phyloP scores from a whole-genome alignment of 1,284 basidiomycete species.

The Puccinia coronata region DNA sequence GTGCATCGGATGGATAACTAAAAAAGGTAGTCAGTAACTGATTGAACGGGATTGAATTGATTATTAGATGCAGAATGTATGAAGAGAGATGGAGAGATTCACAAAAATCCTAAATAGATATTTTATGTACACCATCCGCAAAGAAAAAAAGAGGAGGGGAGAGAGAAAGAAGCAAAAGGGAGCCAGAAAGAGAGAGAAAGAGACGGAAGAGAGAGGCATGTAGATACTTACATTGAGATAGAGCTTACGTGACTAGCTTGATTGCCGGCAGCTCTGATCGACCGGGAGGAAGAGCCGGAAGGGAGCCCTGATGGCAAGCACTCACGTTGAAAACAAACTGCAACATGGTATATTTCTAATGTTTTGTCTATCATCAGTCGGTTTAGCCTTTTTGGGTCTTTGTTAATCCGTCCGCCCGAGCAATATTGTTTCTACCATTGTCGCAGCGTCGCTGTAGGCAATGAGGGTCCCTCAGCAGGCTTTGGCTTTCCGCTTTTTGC shows the following conservation, averaged over 20 bases:
- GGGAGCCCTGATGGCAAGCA: conserved; percentile 12
- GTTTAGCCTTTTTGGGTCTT: neutral
- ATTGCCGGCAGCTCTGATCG: conserved; percentile 26
- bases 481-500: too few species aligned
- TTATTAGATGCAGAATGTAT: conserved; percentile 28
- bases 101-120: conserved; percentile 3
- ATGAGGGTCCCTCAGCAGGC: too few species aligned
- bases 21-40: conserved; percentile 20
- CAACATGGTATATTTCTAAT: conserved; percentile 8
- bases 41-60: conserved; percentile 32
- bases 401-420: conserved; percentile 11
- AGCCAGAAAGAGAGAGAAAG: conserved; percentile 21
- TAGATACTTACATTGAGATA: conserved; percentile 30
- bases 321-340: conserved; percentile 19
- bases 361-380: conserved; percentile 12
- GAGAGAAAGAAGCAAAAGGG: conserved; percentile 1
- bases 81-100: conserved; percentile 30
- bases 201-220: conserved; percentile 24
- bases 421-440: neutral
- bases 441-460: too few species aligned
- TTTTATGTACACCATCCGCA: conserved; percentile 13
- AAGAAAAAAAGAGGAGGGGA: neutral
- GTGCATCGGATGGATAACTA: conserved; percentile 33
- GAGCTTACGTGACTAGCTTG: conserved; percentile 42
- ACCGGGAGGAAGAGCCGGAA: conserved; percentile 36